Evolutionary conservation across 768 basidiomycete species (phyloP), one percentile per base, ranked within the genome.

Genomic region (Tephrocybe sp.): DNA sequence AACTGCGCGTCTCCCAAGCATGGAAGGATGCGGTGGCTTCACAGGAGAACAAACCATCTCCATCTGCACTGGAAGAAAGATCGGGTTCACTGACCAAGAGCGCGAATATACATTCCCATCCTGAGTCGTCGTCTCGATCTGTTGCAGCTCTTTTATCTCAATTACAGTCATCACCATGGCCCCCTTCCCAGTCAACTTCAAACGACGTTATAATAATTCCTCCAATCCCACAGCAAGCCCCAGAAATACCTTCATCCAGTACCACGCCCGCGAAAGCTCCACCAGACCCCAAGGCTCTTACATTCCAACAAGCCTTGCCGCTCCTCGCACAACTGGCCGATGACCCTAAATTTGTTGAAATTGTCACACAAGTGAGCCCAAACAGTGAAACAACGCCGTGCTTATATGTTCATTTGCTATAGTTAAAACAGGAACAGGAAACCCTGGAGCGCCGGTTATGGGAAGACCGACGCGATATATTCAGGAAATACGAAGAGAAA

Each of bases 361-460:
- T 73, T 15, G 58, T 91, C 31, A 66, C 66, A 36, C 74, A 78
- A 67, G 88, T 86, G 66, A 40, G 58, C 52, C 18, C 33, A 6
- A 10, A 15, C 15, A 22, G 15, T 34, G 12, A 33, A 30, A 12
- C 29, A 6, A 30, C 12, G 11, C 22, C 15, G 23, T 7, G 18
- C 19, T 38, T 18, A 12, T 3, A 3, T 11, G 6, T 18, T n/a
- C 23, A 50, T 41, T 16, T 42, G 3, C 34, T 23, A 45, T 18
- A 90, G 90, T 70, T 93, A 59, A 86, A 81, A 64, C 65, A 77
- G 45, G 85, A 88, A 42, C 91, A 93, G 67, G 72, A 82, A 47
- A 70, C 73, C 19, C 69, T 91, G 27, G 91, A 93, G 64, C 75
- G 69, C 52, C 75, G 74, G 50, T 64, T 91, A 29, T 90, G 80